phyloP scores from a whole-genome alignment of 2,329 filamentous ascomycete genomes.

The Cordyceps militaris region DNA sequence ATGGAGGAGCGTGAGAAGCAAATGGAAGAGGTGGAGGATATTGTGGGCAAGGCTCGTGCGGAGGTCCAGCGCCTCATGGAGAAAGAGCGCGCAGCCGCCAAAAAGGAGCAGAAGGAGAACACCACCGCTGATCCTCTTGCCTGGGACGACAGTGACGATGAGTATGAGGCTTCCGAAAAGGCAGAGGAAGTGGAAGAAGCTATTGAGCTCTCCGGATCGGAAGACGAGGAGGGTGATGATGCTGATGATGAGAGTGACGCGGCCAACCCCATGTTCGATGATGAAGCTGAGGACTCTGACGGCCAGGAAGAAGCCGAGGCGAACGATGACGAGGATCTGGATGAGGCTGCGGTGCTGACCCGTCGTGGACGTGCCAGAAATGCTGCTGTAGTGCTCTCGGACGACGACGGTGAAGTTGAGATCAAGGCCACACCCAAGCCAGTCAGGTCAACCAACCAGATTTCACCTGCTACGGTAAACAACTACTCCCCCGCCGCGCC shows the following conservation, averaged over 20 bases:
- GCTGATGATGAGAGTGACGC: constrained; percentile 30
- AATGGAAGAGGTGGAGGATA: constrained; percentile 76
- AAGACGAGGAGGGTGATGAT: constrained; percentile 27
- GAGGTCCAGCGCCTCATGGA: constrained; percentile 67
- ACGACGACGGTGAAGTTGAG: constrained; percentile 55
- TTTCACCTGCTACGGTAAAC: constrained; percentile 36
- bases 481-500: constrained; percentile 48
- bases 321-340: constrained; percentile 29
- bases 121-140: constrained; percentile 43
- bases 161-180: constrained; percentile 36
- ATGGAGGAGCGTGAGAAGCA: constrained; percentile 80
- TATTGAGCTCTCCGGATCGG: constrained; percentile 30
- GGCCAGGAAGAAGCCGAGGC: constrained; percentile 19
- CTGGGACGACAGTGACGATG: constrained; percentile 52
- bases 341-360: constrained; percentile 33
- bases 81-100: constrained; percentile 66
- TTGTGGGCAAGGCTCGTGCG: constrained; percentile 74
- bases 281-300: constrained; percentile 29
- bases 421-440: constrained; percentile 42
- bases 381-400: constrained; percentile 48
- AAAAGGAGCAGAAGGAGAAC: constrained; percentile 49
- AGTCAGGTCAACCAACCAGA: constrained; percentile 29
- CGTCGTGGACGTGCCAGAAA: constrained; percentile 41
- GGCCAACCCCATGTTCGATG: constrained; percentile 30
- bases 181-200: constrained; percentile 26